These are phyloP conservation scores for Boletus reticuloceps DNA, from an alignment of 768 basidiomycete genomes.

Conservation along the genomic window DNA sequence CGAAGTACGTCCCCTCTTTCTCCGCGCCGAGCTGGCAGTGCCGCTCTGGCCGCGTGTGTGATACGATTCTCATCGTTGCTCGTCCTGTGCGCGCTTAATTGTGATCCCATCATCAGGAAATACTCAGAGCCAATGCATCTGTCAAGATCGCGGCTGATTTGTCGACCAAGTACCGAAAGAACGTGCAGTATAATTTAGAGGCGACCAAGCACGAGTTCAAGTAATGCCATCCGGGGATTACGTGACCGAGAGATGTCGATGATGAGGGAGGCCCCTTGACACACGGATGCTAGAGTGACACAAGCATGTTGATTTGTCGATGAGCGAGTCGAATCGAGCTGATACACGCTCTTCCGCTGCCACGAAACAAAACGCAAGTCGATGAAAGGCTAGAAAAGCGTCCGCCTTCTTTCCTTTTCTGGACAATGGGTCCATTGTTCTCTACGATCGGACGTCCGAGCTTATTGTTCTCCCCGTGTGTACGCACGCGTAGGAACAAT, in stretches of 20 bases:
- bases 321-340: neutral
- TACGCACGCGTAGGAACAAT: no score
- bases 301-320: no score
- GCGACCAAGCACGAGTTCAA: slow-evolving; percentile 47
- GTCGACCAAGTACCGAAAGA: slow-evolving; percentile 84
- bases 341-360: neutral
- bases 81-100: no score
- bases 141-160: slow-evolving; percentile 82
- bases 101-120: slow-evolving; percentile 50
- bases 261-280: no score
- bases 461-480: slow-evolving; percentile 21
- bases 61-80: neutral
- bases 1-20: slow-evolving; percentile 51
- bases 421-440: slow-evolving; percentile 26
- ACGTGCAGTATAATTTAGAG: slow-evolving; percentile 89
- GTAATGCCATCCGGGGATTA: neutral
- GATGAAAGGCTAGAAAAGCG: no score
- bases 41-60: neutral
- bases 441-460: neutral
- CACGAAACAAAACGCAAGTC: no score
- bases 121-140: slow-evolving; percentile 71
- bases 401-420: slow-evolving; percentile 19
- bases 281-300: no score
- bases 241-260: no score
- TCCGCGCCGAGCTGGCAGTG: neutral